Evolutionary conservation across 148 eudicot species (phyloP).

Genomic region (Polygonum maritimum): DNA sequence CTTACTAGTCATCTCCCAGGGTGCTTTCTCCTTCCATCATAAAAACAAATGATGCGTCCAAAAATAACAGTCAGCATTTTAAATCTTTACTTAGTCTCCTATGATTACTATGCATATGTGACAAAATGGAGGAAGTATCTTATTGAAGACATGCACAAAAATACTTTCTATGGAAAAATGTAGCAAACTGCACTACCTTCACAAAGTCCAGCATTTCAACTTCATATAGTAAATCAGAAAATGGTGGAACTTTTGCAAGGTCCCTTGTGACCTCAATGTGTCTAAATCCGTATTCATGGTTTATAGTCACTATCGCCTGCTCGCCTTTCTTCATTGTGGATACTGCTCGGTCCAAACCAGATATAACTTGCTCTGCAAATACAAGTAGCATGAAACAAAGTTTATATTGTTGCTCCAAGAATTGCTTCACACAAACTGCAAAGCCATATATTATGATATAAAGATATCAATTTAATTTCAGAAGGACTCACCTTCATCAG

Average conservation of each 20-base stretch:
- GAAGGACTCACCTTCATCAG: conserved; percentile 53
- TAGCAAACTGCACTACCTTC: conserved; percentile 27
- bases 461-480: background rate
- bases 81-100: background rate
- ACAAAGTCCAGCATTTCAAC: conserved; percentile 53
- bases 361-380: conserved; percentile 45
- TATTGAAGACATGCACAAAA: background rate
- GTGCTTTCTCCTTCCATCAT: conserved; percentile 46
- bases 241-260: conserved; percentile 42
- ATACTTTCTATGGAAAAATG: background rate
- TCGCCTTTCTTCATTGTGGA: conserved; percentile 60
- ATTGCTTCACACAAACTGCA: background rate
- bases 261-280: conserved; percentile 32
- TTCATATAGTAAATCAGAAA: conserved; percentile 40
- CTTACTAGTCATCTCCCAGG: conserved; percentile 47
- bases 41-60: background rate
- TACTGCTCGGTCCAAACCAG: conserved; percentile 54
- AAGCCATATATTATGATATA: background rate
- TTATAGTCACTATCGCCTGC: conserved; percentile 38
- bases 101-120: background rate
- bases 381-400: conserved; percentile 5
- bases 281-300: conserved; percentile 52
- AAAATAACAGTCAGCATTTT: background rate
- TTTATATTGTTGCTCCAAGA: background rate
- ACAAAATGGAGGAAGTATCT: background rate